These are phyloP conservation scores for Mycena capillaripes DNA, from an alignment of 768 basidiomycete genomes.

Conservation along the genomic window DNA sequence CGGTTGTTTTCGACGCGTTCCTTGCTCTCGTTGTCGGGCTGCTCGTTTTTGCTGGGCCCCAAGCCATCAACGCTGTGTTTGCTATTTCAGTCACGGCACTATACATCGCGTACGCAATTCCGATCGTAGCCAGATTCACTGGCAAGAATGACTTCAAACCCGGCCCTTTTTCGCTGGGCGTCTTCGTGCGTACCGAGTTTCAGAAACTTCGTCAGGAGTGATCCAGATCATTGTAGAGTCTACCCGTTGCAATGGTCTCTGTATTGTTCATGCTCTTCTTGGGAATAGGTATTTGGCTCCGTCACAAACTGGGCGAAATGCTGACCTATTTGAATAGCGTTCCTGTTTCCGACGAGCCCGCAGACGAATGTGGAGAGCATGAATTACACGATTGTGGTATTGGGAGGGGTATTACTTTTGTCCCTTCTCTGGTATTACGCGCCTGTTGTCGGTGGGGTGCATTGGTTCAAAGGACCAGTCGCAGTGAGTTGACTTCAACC, in stretches of 20 bases:
- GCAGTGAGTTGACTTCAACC: constrained; percentile 24
- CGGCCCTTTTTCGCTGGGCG: constrained; percentile 56
- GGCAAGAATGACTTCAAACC: constrained; percentile 49
- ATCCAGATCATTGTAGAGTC: constrained; percentile 50
- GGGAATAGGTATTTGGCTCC: constrained; percentile 42
- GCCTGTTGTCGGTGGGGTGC: constrained; percentile 52
- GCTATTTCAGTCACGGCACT: constrained; percentile 42
- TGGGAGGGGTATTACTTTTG: constrained; percentile 65
- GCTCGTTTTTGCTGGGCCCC: constrained; percentile 59
- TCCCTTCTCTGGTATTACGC: constrained; percentile 72
- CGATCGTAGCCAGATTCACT: constrained; percentile 51
- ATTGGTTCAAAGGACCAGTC: constrained; percentile 45
- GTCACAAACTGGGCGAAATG: too few relatives aligned
- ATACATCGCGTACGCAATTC: constrained; percentile 52
- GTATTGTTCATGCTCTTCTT: constrained; percentile 72
- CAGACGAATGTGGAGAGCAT: constrained; percentile 57
- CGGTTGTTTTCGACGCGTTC: constrained; percentile 56
- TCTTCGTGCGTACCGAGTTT: constrained; percentile 39
- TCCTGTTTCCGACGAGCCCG: constrained; percentile 67
- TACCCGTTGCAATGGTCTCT: constrained; percentile 61
- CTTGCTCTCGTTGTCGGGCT: constrained; percentile 54
- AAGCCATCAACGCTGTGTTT: constrained; percentile 59
- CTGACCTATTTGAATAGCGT: constrained; percentile 44
- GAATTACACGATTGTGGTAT: constrained; percentile 76
- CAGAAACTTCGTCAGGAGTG: not conserved